phyloP scores from a whole-genome alignment of 345 rosid species.

The Melaleuca alternifolia region DNA sequence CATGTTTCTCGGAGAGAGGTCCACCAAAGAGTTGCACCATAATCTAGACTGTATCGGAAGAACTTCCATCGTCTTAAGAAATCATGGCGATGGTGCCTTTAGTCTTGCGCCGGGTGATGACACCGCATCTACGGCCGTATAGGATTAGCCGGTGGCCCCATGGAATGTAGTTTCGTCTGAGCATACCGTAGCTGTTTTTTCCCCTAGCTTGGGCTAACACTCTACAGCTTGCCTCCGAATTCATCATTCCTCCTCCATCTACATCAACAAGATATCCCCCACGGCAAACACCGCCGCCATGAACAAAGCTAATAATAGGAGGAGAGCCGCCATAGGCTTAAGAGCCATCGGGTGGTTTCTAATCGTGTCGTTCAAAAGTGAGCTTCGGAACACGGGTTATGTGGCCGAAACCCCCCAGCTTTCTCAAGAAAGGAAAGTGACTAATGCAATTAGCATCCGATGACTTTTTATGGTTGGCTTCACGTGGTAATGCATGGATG shows the following conservation, averaged over 20 bases:
- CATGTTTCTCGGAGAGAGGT: neutral
- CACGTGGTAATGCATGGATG: neutral
- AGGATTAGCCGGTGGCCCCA: neutral
- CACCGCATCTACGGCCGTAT: neutral
- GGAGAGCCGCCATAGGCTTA: neutral
- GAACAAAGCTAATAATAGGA: neutral
- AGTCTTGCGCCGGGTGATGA: neutral
- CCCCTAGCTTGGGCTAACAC: neutral
- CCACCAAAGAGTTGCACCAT: neutral
- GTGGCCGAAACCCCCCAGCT: neutral
- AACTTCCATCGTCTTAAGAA: neutral
- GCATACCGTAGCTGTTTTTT: neutral
- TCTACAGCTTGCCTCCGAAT: neutral
- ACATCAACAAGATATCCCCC: neutral
- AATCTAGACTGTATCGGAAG: neutral
- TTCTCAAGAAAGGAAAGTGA: neutral
- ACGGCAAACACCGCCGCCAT: neutral
- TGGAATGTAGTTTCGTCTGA: neutral
- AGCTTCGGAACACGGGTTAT: neutral
- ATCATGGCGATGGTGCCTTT: neutral
- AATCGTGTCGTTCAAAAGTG: neutral
- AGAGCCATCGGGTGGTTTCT: neutral
- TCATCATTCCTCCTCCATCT: neutral
- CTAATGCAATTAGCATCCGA: neutral
- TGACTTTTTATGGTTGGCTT: neutral